Evolutionary conservation across 306 rosid genomes (phyloP).

Genomic region (Pachyrhizus erosus): DNA sequence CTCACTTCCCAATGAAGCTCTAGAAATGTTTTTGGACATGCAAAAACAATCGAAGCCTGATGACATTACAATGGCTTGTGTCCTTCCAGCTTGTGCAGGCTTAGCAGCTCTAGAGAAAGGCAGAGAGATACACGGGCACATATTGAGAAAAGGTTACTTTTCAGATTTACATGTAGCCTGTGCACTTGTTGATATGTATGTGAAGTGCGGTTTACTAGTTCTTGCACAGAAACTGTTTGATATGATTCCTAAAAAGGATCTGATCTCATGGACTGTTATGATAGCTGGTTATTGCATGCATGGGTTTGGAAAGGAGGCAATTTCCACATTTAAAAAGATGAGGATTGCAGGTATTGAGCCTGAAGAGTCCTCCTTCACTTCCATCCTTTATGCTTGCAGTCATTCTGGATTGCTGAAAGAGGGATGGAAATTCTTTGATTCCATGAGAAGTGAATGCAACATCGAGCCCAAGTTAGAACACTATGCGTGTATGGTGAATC

Average conservation of each 20-base stretch:
- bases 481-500: conserved; percentile 81
- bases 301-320: conserved; percentile 67
- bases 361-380: conserved; percentile 59
- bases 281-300: conserved; percentile 69
- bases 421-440: conserved; percentile 62
- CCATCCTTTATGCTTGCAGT: conserved; percentile 72
- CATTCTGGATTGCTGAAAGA: conserved; percentile 71
- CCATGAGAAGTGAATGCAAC: conserved; percentile 59
- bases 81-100: conserved; percentile 77
- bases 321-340: conserved; percentile 54
- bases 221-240: conserved; percentile 32
- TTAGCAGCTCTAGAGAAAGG: conserved; percentile 72
- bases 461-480: conserved; percentile 69
- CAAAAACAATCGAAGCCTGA: conserved; percentile 58
- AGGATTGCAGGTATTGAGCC: conserved; percentile 45
- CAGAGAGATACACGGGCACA: conserved; percentile 67
- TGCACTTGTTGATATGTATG: conserved; percentile 72
- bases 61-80: conserved; percentile 57
- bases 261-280: conserved; percentile 48
- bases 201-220: conserved; percentile 38
- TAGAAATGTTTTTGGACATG: conserved; percentile 59
- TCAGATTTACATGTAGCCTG: conserved; percentile 52
- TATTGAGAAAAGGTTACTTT: conserved; percentile 58
- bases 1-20: conserved; percentile 69
- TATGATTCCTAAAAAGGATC: conserved; percentile 43